Evolutionary conservation across 176 grass and related monocot genomes (phyloP).

Genomic region (Oryza punctata): DNA sequence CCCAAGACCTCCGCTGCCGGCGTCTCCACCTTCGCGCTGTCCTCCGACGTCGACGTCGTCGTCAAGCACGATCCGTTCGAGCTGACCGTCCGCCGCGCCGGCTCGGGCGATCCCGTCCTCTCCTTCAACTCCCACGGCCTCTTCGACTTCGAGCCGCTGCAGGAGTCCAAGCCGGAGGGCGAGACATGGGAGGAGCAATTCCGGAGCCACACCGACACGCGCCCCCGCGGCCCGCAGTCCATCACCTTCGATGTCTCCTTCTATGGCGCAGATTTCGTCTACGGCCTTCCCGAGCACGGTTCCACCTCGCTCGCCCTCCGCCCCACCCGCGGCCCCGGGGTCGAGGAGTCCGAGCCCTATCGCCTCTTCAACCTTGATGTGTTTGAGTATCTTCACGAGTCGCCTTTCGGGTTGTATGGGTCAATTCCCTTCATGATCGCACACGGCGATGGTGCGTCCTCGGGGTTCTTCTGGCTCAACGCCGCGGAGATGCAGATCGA

Average conservation of each 20-base stretch:
- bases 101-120: constrained; percentile 56
- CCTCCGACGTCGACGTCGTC: constrained; percentile 62
- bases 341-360: constrained; percentile 86
- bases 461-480: constrained; percentile 99
- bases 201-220: constrained; percentile 85
- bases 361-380: constrained; percentile 95
- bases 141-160: constrained; percentile 89
- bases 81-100: constrained; percentile 53
- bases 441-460: constrained; percentile 53
- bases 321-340: constrained; percentile 73
- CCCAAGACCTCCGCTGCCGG: constrained; percentile 32
- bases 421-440: constrained; percentile 97
- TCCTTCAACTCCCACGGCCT: constrained; percentile 91
- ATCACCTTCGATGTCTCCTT: constrained; percentile 91
- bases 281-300: constrained; percentile 90
- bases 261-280: constrained; percentile 82
- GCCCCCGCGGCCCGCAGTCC: constrained; percentile 82
- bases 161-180: constrained; percentile 53
- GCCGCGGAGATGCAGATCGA: constrained; percentile 98
- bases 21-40: constrained; percentile 66
- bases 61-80: constrained; percentile 80
- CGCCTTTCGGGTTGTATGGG: constrained; percentile 87
- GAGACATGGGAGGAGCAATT: constrained; percentile 84
- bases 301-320: constrained; percentile 70
- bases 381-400: constrained; percentile 87